Conservation (phyloP, 2,329 filamentous ascomycete species). For the Pseudogymnoascus sp. region DNA sequence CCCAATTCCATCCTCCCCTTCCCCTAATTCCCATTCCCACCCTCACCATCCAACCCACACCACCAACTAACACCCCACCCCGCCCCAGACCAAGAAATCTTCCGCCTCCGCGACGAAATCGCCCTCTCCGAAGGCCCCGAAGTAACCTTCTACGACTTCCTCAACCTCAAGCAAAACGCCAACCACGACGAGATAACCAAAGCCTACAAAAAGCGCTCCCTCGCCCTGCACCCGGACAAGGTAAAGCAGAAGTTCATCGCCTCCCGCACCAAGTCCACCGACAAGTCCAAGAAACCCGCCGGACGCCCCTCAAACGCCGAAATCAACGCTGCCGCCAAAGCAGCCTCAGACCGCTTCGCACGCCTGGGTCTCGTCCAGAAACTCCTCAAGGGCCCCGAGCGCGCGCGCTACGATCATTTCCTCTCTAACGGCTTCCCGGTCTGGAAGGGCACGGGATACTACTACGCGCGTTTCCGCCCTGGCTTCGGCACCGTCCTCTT, state of each 20-base stretch:
- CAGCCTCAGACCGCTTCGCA: slow-evolving; percentile 73
- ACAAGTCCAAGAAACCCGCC: slow-evolving; percentile 39
- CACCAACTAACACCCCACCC: slow-evolving; percentile 17
- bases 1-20: slow-evolving; percentile 8
- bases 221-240: slow-evolving; percentile 87
- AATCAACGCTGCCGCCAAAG: slow-evolving; percentile 69
- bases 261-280: slow-evolving; percentile 48
- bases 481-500: slow-evolving; percentile 76
- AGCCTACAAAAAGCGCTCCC: slow-evolving; percentile 83
- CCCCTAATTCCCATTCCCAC: slow-evolving; percentile 11
- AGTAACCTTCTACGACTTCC: slow-evolving; percentile 89
- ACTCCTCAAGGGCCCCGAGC: slow-evolving; percentile 70
- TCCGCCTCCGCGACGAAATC: slow-evolving; percentile 86
- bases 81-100: slow-evolving; percentile 87
- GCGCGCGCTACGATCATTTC: slow-evolving; percentile 93
- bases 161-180: slow-evolving; percentile 65
- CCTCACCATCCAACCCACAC: background rate
- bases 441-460: slow-evolving; percentile 98
- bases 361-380: slow-evolving; percentile 76
- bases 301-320: slow-evolving; percentile 55
- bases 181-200: slow-evolving; percentile 84
- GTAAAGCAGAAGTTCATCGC: slow-evolving; percentile 74
- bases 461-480: slow-evolving; percentile 88
- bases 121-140: slow-evolving; percentile 63
- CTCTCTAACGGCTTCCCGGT: slow-evolving; percentile 83